Conservation (phyloP, 2,329 filamentous ascomycete species). For the Macrophomina pseudophaseolina region DNA sequence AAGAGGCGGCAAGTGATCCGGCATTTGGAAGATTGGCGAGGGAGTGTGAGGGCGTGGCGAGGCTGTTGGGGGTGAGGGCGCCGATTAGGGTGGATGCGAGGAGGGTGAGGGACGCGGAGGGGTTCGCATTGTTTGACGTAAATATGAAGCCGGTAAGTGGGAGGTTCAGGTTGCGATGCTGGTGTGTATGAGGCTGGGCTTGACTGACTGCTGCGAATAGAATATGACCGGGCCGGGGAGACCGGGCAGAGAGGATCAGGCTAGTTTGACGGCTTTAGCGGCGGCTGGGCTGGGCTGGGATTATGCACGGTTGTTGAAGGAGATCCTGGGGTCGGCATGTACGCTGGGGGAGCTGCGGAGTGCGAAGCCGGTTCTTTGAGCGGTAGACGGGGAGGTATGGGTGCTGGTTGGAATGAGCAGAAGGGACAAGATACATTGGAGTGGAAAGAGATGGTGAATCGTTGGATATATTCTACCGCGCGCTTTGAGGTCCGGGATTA, state of each 20-base stretch:
- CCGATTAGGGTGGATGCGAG: constrained; percentile 56
- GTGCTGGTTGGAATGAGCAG: background rate
- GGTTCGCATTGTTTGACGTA: constrained; percentile 56
- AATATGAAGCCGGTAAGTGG: constrained; percentile 58
- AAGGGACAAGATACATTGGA: too few relatives aligned
- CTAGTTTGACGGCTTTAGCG: constrained; percentile 53
- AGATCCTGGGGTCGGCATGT: constrained; percentile 38
- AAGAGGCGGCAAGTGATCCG: constrained; percentile 40
- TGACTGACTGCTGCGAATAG: constrained; percentile 29
- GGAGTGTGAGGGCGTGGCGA: constrained; percentile 50
- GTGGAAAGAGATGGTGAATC: too few relatives aligned
- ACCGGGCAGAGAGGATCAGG: constrained; percentile 55
- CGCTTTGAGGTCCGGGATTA: background rate
- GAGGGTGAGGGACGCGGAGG: constrained; percentile 38
- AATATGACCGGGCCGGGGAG: constrained; percentile 57
- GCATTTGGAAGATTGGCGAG: constrained; percentile 40
- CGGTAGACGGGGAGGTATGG: background rate
- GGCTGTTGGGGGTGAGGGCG: constrained; percentile 48
- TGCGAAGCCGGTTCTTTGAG: background rate
- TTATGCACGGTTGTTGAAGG: constrained; percentile 45
- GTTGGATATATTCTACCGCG: background rate
- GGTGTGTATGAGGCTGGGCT: too few relatives aligned
- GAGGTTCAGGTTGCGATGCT: background rate
- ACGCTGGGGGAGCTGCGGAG: constrained; percentile 8
- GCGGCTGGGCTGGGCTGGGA: constrained; percentile 52